Conservation (phyloP, 129 eudicot genomes). For the Flaveria bidentis region DNA sequence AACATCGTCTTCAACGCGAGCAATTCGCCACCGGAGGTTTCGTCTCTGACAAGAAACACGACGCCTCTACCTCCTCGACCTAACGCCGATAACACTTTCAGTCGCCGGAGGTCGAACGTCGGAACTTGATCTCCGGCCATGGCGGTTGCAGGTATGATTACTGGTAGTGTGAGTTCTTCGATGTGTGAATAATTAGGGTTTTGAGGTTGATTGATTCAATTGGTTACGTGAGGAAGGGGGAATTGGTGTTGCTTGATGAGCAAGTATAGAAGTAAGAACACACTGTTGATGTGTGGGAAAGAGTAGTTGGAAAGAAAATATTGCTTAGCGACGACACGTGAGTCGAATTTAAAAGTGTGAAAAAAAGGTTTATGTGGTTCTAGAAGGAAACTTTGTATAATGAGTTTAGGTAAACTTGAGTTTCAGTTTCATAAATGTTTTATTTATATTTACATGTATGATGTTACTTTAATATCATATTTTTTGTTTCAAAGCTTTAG, state of each 20-base stretch:
- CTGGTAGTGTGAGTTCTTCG: not conserved
- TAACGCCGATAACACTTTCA: conserved; percentile 49
- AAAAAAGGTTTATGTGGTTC: conserved; percentile 14
- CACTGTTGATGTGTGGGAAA: conserved; percentile 22
- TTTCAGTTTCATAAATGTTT: not conserved
- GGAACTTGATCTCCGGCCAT: conserved; percentile 41
- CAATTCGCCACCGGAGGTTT: conserved; percentile 35
- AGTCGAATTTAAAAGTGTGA: conserved; percentile 4
- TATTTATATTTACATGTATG: not conserved
- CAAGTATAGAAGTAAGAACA: conserved; percentile 24
- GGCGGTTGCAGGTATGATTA: conserved; percentile 22
- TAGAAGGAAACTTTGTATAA: not conserved
- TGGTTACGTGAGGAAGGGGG: conserved; percentile 29
- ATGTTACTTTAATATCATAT: too few relatives aligned
- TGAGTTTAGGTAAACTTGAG: not conserved
- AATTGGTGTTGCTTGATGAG: conserved; percentile 22
- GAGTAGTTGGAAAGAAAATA: conserved; percentile 23
- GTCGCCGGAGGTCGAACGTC: conserved; percentile 39
- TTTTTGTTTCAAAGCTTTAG: too few relatives aligned
- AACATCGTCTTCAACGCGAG: conserved; percentile 67
- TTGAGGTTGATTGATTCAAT: conserved; percentile 9
- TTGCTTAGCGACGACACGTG: conserved; percentile 27
- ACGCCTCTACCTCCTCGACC: conserved; percentile 96
- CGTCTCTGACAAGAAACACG: conserved; percentile 59
- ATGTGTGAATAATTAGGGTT: not conserved